Evolutionary conservation across 495 filamentous ascomycete species (phyloP).

Genomic region (Daldinia caldariorum): DNA sequence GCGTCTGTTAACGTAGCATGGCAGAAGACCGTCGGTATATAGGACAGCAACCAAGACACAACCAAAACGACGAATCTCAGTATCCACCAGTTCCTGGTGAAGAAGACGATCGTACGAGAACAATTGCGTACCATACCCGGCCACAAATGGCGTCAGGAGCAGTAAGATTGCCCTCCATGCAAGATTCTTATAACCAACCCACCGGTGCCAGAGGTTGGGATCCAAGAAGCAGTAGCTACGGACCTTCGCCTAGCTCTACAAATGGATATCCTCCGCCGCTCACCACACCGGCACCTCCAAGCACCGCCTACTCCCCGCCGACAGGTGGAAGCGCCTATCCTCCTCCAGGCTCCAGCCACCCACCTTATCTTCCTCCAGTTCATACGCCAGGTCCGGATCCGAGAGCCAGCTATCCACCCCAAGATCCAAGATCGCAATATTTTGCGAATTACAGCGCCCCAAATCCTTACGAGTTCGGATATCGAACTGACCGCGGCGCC

Average conservation of each 20-base stretch:
- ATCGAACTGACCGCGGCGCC: slow-evolving; percentile 35
- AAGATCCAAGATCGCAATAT: slow-evolving; percentile 38
- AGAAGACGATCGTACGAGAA: slow-evolving; percentile 54
- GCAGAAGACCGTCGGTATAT: slow-evolving; percentile 55
- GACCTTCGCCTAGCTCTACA: slow-evolving; percentile 41
- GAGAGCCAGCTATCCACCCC: slow-evolving; percentile 31
- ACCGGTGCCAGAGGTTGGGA: slow-evolving; percentile 34
- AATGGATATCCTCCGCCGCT: slow-evolving; percentile 45
- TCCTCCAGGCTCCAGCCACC: slow-evolving; percentile 38
- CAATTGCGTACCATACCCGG: slow-evolving; percentile 47
- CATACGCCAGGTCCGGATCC: slow-evolving; percentile 38
- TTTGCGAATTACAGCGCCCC: slow-evolving; percentile 27
- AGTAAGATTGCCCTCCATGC: slow-evolving; percentile 53
- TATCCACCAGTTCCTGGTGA: slow-evolving; percentile 61
- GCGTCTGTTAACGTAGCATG: slow-evolving; percentile 52
- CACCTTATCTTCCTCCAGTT: slow-evolving; percentile 40
- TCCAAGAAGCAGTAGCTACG: slow-evolving; percentile 31
- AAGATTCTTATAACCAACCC: slow-evolving; percentile 29
- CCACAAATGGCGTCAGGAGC: slow-evolving; percentile 45
- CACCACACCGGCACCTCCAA: slow-evolving; percentile 25
- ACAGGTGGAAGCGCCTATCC: slow-evolving; percentile 33
- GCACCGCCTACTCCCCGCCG: slow-evolving; percentile 40
- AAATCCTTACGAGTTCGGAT: slow-evolving; percentile 42
- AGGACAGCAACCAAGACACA: slow-evolving; percentile 53
- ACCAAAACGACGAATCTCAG: slow-evolving; percentile 51